These are phyloP conservation scores for Phytophthora pini DNA, from an alignment of 352 stramenopile species.

Conservation along the genomic window DNA sequence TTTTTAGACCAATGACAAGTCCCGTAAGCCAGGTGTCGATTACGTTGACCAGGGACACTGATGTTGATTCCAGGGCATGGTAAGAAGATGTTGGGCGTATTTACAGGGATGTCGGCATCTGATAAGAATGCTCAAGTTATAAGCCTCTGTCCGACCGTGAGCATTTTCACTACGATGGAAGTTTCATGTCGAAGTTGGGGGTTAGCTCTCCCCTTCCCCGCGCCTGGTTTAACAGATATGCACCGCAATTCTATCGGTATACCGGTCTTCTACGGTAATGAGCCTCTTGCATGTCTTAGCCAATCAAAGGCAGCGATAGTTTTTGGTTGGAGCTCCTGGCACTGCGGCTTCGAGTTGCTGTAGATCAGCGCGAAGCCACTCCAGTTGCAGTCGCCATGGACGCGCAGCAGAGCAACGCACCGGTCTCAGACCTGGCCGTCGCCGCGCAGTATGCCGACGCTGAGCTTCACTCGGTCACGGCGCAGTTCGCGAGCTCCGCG, in stretches of 20 bases:
- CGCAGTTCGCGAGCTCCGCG: constrained; percentile 45
- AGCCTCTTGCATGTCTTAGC: too few relatives aligned
- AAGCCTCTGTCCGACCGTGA: too few relatives aligned
- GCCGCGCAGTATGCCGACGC: constrained; percentile 60
- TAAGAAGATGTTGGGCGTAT: not conserved
- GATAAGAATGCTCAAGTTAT: not conserved
- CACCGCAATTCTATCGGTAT: not conserved
- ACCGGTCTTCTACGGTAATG: not conserved
- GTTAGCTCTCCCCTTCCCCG: constrained; percentile 16
- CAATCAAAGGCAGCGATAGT: not conserved
- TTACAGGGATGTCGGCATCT: not conserved
- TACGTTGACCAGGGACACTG: constrained; percentile 11
- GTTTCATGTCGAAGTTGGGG: constrained; percentile 9
- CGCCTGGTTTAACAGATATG: constrained; percentile 12
- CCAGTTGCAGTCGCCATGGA: constrained; percentile 13
- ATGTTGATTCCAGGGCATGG: constrained; percentile 17
- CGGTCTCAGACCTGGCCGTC: constrained; percentile 55
- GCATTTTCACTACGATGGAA: not conserved
- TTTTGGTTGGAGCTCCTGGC: constrained; percentile 42
- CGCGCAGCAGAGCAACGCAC: constrained; percentile 7
- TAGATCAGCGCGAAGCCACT: too few relatives aligned
- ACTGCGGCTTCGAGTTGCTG: not conserved
- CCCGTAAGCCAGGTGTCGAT: not conserved
- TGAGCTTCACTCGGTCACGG: constrained; percentile 55
- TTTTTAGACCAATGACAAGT: constrained; percentile 31